These are phyloP conservation scores for Chrysosphaeria jannelii DNA, from an alignment of 2,329 filamentous ascomycete species.

Conservation along the genomic window DNA sequence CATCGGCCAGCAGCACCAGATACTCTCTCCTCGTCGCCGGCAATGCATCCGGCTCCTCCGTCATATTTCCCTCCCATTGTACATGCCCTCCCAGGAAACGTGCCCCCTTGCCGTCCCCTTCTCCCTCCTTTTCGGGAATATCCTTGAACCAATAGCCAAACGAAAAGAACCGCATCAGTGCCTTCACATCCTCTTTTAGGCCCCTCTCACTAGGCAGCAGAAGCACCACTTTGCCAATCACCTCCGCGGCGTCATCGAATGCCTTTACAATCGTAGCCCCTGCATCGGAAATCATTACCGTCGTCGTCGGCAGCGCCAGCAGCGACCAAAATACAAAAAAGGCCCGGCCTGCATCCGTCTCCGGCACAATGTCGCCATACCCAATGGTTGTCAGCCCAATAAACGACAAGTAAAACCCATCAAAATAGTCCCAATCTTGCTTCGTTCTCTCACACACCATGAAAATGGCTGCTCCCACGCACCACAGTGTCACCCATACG, in stretches of 20 bases:
- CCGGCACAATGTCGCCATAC: slow-evolving; percentile 52
- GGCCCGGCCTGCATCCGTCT: slow-evolving; percentile 47
- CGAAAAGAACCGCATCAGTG: slow-evolving; percentile 10
- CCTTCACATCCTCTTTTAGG: slow-evolving; percentile 15
- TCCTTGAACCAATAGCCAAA: no score
- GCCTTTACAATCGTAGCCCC: slow-evolving; percentile 52
- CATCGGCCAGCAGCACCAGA: slow-evolving; percentile 35
- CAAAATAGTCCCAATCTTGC: slow-evolving; percentile 43
- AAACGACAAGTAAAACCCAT: slow-evolving; percentile 65
- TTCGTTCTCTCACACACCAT: slow-evolving; percentile 18
- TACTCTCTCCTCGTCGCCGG: slow-evolving; percentile 18
- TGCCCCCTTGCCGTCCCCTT: no score
- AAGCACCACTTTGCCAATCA: slow-evolving; percentile 27
- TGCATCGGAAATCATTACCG: slow-evolving; percentile 57
- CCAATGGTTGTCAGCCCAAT: slow-evolving; percentile 61
- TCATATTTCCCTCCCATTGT: no score
- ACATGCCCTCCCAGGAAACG: no score
- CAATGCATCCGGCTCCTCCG: slow-evolving; percentile 5
- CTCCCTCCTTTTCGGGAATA: no score
- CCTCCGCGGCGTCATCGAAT: slow-evolving; percentile 22
- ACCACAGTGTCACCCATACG: slow-evolving; percentile 49
- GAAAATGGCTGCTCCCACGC: slow-evolving; percentile 51
- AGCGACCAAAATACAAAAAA: slow-evolving; percentile 91
- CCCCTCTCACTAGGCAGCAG: slow-evolving; percentile 23
- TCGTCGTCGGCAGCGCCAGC: slow-evolving; percentile 64